phyloP scores from a whole-genome alignment of 768 basidiomycete species.

The Sarcodon sp. region DNA sequence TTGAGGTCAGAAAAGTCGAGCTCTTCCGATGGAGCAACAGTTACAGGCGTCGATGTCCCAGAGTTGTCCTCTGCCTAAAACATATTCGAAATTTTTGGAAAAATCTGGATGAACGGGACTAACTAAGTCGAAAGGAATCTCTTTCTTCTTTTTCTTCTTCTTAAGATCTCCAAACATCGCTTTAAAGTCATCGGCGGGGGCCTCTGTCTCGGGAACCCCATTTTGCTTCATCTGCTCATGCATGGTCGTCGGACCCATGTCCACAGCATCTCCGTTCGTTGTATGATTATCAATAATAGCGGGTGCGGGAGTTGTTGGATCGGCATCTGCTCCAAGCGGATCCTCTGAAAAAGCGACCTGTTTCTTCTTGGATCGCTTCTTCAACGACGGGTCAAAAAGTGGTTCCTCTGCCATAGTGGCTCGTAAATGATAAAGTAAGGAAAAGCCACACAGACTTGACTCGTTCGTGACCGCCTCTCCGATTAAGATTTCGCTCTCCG shows the following conservation, averaged over 20 bases:
- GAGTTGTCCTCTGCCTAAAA: slow-evolving; percentile 48
- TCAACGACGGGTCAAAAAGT: slow-evolving; percentile 72
- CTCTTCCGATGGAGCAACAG: slow-evolving; percentile 43
- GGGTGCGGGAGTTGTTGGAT: slow-evolving; percentile 71
- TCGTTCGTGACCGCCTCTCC: no score
- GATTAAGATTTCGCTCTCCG: neutral
- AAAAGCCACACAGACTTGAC: neutral
- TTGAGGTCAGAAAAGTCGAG: slow-evolving; percentile 94
- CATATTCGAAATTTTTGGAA: neutral
- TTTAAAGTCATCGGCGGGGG: slow-evolving; percentile 49
- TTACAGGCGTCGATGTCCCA: slow-evolving; percentile 48
- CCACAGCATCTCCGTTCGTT: slow-evolving; percentile 57
- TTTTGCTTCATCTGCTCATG: slow-evolving; percentile 57
- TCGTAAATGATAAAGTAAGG: neutral
- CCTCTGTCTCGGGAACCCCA: slow-evolving; percentile 39
- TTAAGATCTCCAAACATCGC: slow-evolving; percentile 82
- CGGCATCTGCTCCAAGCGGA: slow-evolving; percentile 69
- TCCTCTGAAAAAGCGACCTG: slow-evolving; percentile 77
- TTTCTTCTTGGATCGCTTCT: slow-evolving; percentile 79
- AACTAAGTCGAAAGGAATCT: slow-evolving; percentile 74
- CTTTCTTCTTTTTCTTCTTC: slow-evolving; percentile 84
- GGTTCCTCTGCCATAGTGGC: slow-evolving; percentile 55
- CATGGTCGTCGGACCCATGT: slow-evolving; percentile 64
- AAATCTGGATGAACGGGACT: slow-evolving; percentile 12
- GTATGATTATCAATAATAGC: slow-evolving; percentile 59